phyloP scores from a whole-genome alignment of 1,284 basidiomycete species.

The Waitea zeae region DNA sequence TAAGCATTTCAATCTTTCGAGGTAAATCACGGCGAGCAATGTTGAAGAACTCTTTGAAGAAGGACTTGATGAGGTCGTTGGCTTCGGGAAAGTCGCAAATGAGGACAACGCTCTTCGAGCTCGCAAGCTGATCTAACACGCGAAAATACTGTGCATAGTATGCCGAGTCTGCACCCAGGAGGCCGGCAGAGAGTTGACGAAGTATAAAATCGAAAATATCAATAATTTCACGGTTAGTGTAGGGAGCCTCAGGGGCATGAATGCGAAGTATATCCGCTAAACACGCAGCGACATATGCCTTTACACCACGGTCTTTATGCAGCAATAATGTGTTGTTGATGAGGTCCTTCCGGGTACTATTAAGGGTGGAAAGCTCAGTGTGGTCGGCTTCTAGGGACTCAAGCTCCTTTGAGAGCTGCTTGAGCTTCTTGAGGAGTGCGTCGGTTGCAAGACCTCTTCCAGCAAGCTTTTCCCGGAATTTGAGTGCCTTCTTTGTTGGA shows the following conservation, averaged over 20 bases:
- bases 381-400: slow-evolving; percentile 77
- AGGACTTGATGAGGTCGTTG: slow-evolving; percentile 72
- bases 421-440: slow-evolving; percentile 70
- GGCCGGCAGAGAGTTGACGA: slow-evolving; percentile 59
- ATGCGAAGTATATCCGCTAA: slow-evolving; percentile 86
- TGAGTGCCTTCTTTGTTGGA: slow-evolving; percentile 29
- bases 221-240: slow-evolving; percentile 72
- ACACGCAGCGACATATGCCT: slow-evolving; percentile 87
- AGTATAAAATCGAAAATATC: slow-evolving; percentile 96
- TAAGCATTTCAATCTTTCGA: slow-evolving; percentile 79
- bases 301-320: slow-evolving; percentile 90
- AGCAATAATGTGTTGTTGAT: slow-evolving; percentile 67
- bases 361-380: slow-evolving; percentile 61
- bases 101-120: slow-evolving; percentile 88
- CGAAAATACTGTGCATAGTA: slow-evolving; percentile 89
- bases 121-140: slow-evolving; percentile 81
- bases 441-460: slow-evolving; percentile 58
- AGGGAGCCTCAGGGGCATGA: slow-evolving; percentile 95
- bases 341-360: slow-evolving; percentile 61
- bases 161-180: slow-evolving; percentile 51
- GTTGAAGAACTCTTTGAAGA: slow-evolving; percentile 74
- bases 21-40: slow-evolving; percentile 70
- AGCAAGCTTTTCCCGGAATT: slow-evolving; percentile 65
- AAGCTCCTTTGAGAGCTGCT: slow-evolving; percentile 69
- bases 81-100: slow-evolving; percentile 80